Conservation (phyloP, 345 rosid genomes). For the Isatis tinctoria region DNA sequence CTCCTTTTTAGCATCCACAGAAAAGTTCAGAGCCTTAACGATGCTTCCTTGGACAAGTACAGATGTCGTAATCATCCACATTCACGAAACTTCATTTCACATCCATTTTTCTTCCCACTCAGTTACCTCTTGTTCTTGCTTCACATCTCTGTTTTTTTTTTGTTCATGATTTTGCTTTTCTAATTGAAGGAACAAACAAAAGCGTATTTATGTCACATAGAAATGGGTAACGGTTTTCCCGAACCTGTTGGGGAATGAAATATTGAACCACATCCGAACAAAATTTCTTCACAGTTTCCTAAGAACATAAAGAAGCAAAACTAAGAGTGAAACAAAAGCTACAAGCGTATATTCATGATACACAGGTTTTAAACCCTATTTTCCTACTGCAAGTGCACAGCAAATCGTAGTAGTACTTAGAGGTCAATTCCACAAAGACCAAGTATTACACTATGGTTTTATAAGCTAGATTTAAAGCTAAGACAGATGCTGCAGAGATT, state of each 20-base stretch:
- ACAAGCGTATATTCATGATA: no score
- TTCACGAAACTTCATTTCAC: conserved; percentile 27
- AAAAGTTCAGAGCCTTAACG: no score
- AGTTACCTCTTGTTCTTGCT: conserved; percentile 23
- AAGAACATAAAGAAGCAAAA: no score
- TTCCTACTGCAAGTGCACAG: no score
- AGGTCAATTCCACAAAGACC: no score
- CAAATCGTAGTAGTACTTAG: no score
- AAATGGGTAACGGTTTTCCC: neutral
- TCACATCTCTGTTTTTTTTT: conserved; percentile 31
- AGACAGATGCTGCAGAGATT: no score
- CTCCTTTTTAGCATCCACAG: no score
- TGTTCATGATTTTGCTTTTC: conserved; percentile 32
- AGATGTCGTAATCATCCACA: conserved; percentile 37
- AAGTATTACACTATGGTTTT: no score
- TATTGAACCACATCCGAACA: conserved; percentile 70
- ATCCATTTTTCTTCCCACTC: conserved; percentile 26
- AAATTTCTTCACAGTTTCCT: conserved; percentile 68
- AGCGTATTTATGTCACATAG: conserved; percentile 27
- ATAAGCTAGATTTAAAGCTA: no score
- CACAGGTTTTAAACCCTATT: no score
- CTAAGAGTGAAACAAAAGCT: no score
- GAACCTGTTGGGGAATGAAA: conserved; percentile 47
- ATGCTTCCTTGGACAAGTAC: conserved; percentile 30
- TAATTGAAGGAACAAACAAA: conserved; percentile 38